These are phyloP conservation scores for Talaromyces adpressus DNA, from an alignment of 495 filamentous ascomycete species.

Conservation along the genomic window DNA sequence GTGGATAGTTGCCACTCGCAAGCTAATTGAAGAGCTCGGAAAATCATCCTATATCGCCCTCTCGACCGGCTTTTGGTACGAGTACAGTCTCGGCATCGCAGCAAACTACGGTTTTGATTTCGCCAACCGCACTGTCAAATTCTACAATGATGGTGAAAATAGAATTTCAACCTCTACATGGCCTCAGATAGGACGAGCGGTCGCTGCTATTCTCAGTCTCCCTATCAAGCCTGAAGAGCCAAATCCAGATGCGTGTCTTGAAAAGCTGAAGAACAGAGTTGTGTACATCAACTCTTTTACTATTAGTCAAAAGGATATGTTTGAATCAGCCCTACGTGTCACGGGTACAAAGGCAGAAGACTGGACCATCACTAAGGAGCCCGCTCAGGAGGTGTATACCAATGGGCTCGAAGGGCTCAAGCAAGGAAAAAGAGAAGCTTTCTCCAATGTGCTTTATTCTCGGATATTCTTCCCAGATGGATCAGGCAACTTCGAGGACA, in stretches of 20 bases:
- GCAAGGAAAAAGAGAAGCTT: conserved; percentile 10
- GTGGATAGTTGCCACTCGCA: conserved; percentile 4
- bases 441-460: not conserved
- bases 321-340: conserved; percentile 44
- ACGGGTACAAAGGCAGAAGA: conserved; percentile 44
- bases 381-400: conserved; percentile 16
- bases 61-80: conserved; percentile 46
- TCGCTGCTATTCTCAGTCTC: conserved; percentile 37
- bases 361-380: conserved; percentile 48
- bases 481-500: conserved; percentile 30
- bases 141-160: conserved; percentile 43
- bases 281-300: conserved; percentile 41
- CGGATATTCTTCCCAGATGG: conserved; percentile 31
- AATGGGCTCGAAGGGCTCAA: conserved; percentile 34
- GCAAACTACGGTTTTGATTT: conserved; percentile 41
- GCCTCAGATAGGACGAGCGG: conserved; percentile 35
- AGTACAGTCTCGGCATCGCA: conserved; percentile 31
- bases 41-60: conserved; percentile 43
- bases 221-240: conserved; percentile 37
- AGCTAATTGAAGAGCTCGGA: conserved; percentile 35
- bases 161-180: conserved; percentile 34
- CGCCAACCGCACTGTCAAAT: conserved; percentile 21
- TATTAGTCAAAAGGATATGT: conserved; percentile 45
- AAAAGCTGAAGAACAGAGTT: conserved; percentile 28
- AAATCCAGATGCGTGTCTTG: conserved; percentile 20